Base-by-base conservation (phyloP, 2,329 filamentous ascomycete species). In the Chaetomium sp. region DNA sequence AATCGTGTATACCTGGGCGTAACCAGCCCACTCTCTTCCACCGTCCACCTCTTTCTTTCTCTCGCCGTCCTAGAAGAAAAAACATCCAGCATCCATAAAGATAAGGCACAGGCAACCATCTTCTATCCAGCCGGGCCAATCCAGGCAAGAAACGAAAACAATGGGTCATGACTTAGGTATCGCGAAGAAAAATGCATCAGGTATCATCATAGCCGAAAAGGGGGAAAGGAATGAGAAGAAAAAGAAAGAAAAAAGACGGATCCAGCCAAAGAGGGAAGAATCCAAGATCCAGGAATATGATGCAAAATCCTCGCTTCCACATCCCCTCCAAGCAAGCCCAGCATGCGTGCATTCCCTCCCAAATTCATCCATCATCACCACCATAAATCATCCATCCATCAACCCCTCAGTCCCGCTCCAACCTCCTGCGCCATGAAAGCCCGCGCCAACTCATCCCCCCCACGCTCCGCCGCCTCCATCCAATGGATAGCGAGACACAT, bases 401-500 rank as follows among this genome's bases (percentile, higher is more conserved):
- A 52, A 5, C 60, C 57, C 59, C 59, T 60, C 50, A 59, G 6
- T 36, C 60, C 55, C 11, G 45, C 55, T 67, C 66, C 61, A 27
- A 66, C 67, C 45, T 68, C 65, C 72, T 95, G 89, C 61, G 86
- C 80, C 70, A 96, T 74, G 72, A 92, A 91, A 69, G 86, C 87
- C 68, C 84, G 86, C 19, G 92, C 92, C 63, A 95, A 76, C 66
- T 87, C 82, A 69, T 97, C 92, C 1, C 91, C 91, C n/a, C 91
- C 91, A 53, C 81, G 80, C 64, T 89, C 88, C 40, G 89, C 91
- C 62, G 89, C 78, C 73, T 92, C 89, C 91, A 97, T 96, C 91
- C 92, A 97, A 75, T 97, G 92, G 71, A 95, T 85, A 8, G 92
- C 92, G 55, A 96, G 83, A 66, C 91, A 96, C 88, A 97, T 94